These are phyloP conservation scores for Fomitiporia mediterranea DNA, from an alignment of 1,284 basidiomycete species.

Conservation along the genomic window DNA sequence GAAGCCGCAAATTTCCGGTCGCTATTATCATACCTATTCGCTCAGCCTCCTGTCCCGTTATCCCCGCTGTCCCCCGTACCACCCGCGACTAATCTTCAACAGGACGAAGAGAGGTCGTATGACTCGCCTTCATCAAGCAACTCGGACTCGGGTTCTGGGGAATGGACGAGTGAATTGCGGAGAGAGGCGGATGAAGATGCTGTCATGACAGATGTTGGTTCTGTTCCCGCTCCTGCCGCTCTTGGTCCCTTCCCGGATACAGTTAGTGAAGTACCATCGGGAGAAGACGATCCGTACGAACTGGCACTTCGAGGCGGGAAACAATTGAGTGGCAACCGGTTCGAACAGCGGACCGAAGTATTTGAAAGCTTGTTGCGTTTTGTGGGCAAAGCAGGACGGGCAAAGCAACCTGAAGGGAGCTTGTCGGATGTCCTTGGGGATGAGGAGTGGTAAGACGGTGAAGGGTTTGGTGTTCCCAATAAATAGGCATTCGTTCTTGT, in stretches of 20 bases:
- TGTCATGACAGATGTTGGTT: constrained; percentile 30
- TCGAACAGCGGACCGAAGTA: constrained; percentile 57
- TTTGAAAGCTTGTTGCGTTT: constrained; percentile 65
- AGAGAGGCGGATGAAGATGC: constrained; percentile 33
- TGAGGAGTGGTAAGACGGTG: neutral
- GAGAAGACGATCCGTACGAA: constrained; percentile 39
- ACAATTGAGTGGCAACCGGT: constrained; percentile 35
- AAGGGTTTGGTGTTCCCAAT: neutral
- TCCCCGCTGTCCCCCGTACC: neutral
- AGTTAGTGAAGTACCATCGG: constrained; percentile 24
- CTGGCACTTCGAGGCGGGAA: constrained; percentile 23
- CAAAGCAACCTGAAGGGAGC: constrained; percentile 48
- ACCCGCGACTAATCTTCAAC: neutral
- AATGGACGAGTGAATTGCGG: constrained; percentile 16
- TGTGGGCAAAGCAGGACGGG: constrained; percentile 53
- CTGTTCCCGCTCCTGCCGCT: neutral
- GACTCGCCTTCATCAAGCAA: constrained; percentile 21
- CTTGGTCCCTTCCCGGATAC: neutral
- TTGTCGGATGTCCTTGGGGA: constrained; percentile 42
- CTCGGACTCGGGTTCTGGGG: constrained; percentile 18
- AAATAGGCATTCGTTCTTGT: too few relatives aligned
- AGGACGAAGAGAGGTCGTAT: neutral
- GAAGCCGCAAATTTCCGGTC: constrained; percentile 61
- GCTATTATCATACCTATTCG: constrained; percentile 63
- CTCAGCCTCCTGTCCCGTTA: constrained; percentile 26